phyloP scores from a whole-genome alignment of 148 eudicot genomes.

The Selenicereus undatus region DNA sequence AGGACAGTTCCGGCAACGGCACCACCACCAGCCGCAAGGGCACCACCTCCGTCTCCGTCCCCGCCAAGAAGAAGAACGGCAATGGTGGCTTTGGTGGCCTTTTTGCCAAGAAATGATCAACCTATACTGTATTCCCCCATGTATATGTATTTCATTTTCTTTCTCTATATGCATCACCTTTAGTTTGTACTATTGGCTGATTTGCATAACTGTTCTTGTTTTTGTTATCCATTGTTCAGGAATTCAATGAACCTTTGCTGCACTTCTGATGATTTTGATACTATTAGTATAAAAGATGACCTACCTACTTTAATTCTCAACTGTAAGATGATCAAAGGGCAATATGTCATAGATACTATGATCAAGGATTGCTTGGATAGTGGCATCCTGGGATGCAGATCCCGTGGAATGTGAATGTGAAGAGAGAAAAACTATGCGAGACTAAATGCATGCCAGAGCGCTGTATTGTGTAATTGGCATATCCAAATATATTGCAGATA shows the following conservation, averaged over 20 bases:
- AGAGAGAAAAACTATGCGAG: not conserved
- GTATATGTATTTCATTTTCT: conserved; percentile 6
- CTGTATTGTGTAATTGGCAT: too few relatives aligned
- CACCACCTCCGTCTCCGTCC: conserved; percentile 32
- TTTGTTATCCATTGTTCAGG: not conserved
- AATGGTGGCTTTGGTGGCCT: conserved; percentile 71
- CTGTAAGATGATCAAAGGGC: not conserved
- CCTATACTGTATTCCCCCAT: not conserved
- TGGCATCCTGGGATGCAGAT: too few relatives aligned
- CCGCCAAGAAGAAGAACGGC: conserved; percentile 46
- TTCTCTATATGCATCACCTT: not conserved
- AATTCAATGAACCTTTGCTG: conserved; percentile 21
- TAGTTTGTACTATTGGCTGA: conserved; percentile 6
- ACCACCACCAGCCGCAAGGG: conserved; percentile 33
- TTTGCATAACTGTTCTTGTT: conserved; percentile 12
- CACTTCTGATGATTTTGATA: not conserved
- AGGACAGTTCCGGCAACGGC: conserved; percentile 22
- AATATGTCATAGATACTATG: not conserved
- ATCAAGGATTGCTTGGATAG: not conserved
- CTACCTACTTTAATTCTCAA: not conserved
- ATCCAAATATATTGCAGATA: too few relatives aligned
- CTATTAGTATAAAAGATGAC: not conserved
- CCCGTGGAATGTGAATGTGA: not conserved
- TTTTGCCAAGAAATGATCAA: conserved; percentile 53
- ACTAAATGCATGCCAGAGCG: too few relatives aligned